Conservation (phyloP, 1,284 basidiomycete species). For the Puccinia horiana region DNA sequence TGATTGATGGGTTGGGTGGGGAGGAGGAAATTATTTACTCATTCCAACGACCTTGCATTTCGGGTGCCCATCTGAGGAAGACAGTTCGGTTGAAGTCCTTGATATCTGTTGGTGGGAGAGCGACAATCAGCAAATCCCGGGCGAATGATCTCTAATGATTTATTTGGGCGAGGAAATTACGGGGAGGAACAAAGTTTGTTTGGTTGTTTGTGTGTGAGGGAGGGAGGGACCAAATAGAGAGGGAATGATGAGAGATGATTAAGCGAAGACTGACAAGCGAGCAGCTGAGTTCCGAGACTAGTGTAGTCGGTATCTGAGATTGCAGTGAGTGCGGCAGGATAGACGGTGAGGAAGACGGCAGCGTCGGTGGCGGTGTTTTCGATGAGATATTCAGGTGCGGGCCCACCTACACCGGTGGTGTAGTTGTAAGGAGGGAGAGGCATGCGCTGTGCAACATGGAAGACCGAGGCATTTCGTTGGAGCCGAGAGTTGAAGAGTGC, state of each 20-base stretch:
- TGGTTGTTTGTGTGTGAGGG: too few species aligned
- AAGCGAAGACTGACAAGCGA: constrained; percentile 51
- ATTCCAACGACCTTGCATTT: constrained; percentile 57
- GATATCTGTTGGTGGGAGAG: constrained; percentile 53
- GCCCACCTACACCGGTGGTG: constrained; percentile 55
- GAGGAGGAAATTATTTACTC: constrained; percentile 3
- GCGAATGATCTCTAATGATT: too few species aligned
- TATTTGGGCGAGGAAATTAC: constrained; percentile 37
- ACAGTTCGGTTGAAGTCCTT: constrained; percentile 54
- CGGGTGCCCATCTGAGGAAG: constrained; percentile 57
- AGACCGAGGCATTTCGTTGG: constrained; percentile 54
- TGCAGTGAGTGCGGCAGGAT: constrained; percentile 52
- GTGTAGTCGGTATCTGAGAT: constrained; percentile 54
- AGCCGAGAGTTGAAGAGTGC: constrained; percentile 53
- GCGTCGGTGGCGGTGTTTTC: constrained; percentile 55
- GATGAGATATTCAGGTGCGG: constrained; percentile 54
- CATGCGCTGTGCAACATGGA: constrained; percentile 56
- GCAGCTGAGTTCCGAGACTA: constrained; percentile 54
- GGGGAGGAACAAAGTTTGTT: too few species aligned
- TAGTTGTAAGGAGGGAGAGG: constrained; percentile 55
- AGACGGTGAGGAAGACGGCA: constrained; percentile 57
- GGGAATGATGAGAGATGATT: background rate
- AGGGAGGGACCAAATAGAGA: background rate
- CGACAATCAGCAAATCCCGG: too few species aligned
- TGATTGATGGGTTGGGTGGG: background rate